Evolutionary conservation across 257 asterid species (phyloP), one percentile per base, ranked within the genome.

Genomic region (Rauvolfia tetraphylla): DNA sequence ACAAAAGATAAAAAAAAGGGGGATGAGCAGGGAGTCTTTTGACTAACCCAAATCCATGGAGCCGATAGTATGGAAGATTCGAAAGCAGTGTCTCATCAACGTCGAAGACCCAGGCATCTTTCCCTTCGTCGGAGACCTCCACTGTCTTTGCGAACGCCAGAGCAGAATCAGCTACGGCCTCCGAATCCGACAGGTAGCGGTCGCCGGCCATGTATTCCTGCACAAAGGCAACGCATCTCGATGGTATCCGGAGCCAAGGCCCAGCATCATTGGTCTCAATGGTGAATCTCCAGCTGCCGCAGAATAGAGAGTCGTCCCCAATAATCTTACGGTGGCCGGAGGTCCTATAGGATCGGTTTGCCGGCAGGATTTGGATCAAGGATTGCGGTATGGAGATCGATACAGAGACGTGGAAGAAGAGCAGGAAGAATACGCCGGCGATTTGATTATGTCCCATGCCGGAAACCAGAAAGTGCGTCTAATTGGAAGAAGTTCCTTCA

Each of bases 101-200:
- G 79, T 94, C 98, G 81, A 94, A 94, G 68, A 94, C 79, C 97
- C 98, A 94, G 42, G 90, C 97, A 63, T 87, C 90, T 81, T 89
- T 90, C 22, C 92, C 91, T 66, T 83, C 73, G 53, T 85, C 92
- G 72, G 89, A 17, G 72, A 83, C 61, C 2, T 77, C 27, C 27
- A 85, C 84, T 25, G 85, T 58, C 76, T 72, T 79, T 13, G 92
- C 97, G 82, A 79, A 85, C 29, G 77, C 87, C 72, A 80, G 44
- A 41, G 93, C 76, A 13, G 58, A 81, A 46, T 83, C 89, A 29
- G 95, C 91, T 18, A 90, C 97, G 31, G 91, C 97, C 75, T 82
- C 87, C 65, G 82, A 83, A 65, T 93, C 98, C 57, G 87, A 75
- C 23, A 0, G 7, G 84, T 89, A 94, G 72, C 84, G 78, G 7